Evolutionary conservation across 75 land plant species (phyloP), one percentile per base, ranked within the genome.

Genomic region (Pinus taeda): DNA sequence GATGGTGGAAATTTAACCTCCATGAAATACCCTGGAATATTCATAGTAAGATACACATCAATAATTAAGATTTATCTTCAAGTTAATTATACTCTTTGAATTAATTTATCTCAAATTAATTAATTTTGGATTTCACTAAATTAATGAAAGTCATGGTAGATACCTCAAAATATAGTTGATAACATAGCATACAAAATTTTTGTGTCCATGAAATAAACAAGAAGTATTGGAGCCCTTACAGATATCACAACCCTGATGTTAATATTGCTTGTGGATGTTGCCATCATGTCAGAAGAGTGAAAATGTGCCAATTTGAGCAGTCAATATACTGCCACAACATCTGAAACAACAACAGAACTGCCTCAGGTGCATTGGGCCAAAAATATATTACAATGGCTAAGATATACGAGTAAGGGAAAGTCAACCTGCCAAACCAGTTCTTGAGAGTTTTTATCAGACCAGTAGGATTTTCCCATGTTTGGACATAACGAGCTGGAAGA

Each of bases 131-230:
- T 26, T 26, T 94, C 99, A 62, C 99, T 97, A 89, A 96, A 92
- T 79, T 96, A 97, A 72, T 86, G 87, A 70, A 92, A 82, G 56
- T 90, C 87, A 11, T 97, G 97, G 77, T 82, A 83, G 53, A 96
- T 60, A 49, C 99, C 97, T 79, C 99, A 97, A 85, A 90, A 92
- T 2, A 96, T 78, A 24, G 97, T 86, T 26, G 97, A 96, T 75
- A 79, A 89, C n/a, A 96, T 84, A 62, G 99, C 86, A 84, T 96
- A 96, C 99, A 97, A 96, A 64, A 96, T 94, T 79, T 26, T 0
- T 0, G 26, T 0, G 26, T 26, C 26, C 26, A 26, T 26, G 26
- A 26, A 26, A 26, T 26, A 94, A 97, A 96, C 99, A 77, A 96
- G 80, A 42, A 96, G 75, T 57, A 96, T 80, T 9, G 99, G 99